phyloP scores from a whole-genome alignment of 23 red algal genomes.

The Gracilariopsis chorda region DNA sequence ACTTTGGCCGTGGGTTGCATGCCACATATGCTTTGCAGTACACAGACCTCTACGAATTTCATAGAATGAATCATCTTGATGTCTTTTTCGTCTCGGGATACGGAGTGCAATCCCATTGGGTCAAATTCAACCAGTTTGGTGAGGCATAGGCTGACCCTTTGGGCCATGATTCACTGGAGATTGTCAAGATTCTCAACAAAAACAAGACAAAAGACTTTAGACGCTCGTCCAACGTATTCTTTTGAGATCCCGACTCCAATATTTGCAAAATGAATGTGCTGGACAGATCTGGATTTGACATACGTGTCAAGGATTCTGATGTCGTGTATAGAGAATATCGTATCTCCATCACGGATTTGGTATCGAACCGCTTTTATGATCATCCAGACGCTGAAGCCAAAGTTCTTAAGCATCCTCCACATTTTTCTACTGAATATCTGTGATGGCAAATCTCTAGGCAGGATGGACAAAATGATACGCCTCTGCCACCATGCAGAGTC shows the following conservation, averaged over 20 bases:
- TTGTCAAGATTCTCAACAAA: slow-evolving; percentile 59
- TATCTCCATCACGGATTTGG: slow-evolving; percentile 64
- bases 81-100: slow-evolving; percentile 93
- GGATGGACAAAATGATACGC: no score
- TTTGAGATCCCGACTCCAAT: slow-evolving; percentile 43
- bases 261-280: slow-evolving; percentile 40
- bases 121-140: slow-evolving; percentile 44
- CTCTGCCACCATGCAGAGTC: no score
- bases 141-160: slow-evolving; percentile 68
- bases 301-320: slow-evolving; percentile 53
- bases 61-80: slow-evolving; percentile 72
- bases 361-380: slow-evolving; percentile 63
- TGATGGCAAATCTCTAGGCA: no score
- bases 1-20: slow-evolving; percentile 59
- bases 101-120: slow-evolving; percentile 81
- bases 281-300: slow-evolving; percentile 84
- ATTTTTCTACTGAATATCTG: no score
- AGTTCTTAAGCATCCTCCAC: no score
- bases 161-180: slow-evolving; percentile 50
- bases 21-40: slow-evolving; percentile 71
- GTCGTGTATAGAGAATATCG: slow-evolving; percentile 73
- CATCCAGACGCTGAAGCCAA: no score
- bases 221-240: slow-evolving; percentile 63
- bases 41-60: slow-evolving; percentile 66
- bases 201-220: slow-evolving; percentile 54